Percentiles rank a stretch among this genome's conserved stretches.
Evolutionary conservation across 1,284 basidiomycete species (phyloP).

Genomic region (Moesziomyces aphidis): DNA sequence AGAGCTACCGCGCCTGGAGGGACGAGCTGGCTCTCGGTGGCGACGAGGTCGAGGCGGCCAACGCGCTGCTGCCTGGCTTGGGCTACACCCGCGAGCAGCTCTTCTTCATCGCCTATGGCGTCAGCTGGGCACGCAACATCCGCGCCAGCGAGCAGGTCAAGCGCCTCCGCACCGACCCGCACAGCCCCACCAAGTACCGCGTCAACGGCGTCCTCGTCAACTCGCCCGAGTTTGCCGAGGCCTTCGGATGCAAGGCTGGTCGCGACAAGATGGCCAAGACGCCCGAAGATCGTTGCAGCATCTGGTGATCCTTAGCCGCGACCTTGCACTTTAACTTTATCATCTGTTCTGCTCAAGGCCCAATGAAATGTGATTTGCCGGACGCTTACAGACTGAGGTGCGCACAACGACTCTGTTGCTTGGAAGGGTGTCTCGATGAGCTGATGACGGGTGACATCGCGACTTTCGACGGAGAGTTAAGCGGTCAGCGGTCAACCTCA

Average conservation of each 20-base stretch:
- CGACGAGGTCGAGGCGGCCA: constrained; percentile 52
- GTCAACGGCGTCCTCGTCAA: constrained; percentile 61
- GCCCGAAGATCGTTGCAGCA: constrained; percentile 56
- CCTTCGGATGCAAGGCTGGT: constrained; percentile 62
- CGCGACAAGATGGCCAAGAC: constrained; percentile 54
- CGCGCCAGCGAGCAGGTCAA: constrained; percentile 55
- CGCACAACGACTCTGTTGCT: too few species aligned
- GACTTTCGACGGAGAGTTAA: too few species aligned
- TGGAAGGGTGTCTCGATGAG: too few species aligned
- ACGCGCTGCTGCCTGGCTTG: constrained; percentile 66
- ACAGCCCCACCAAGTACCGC: constrained; percentile 64
- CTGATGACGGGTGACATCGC: too few species aligned
- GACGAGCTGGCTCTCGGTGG: constrained; percentile 49
- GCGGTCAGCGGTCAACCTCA: too few species aligned
- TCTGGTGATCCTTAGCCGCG: constrained; percentile 48
- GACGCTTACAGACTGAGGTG: too few species aligned
- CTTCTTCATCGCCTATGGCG: constrained; percentile 67
- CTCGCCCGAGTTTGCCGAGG: constrained; percentile 57
- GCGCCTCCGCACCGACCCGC: constrained; percentile 62
- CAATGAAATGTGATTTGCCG: too few species aligned
- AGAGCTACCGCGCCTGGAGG: constrained; percentile 68
- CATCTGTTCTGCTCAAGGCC: too few species aligned
- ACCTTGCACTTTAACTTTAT: too few species aligned
- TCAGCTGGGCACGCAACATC: constrained; percentile 62
- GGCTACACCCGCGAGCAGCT: constrained; percentile 67